A percentile compares a stretch with the other conserved stretches of the same genome.
Conservation (phyloP, 1,284 basidiomycete species). For the Pterulicium gracile region DNA sequence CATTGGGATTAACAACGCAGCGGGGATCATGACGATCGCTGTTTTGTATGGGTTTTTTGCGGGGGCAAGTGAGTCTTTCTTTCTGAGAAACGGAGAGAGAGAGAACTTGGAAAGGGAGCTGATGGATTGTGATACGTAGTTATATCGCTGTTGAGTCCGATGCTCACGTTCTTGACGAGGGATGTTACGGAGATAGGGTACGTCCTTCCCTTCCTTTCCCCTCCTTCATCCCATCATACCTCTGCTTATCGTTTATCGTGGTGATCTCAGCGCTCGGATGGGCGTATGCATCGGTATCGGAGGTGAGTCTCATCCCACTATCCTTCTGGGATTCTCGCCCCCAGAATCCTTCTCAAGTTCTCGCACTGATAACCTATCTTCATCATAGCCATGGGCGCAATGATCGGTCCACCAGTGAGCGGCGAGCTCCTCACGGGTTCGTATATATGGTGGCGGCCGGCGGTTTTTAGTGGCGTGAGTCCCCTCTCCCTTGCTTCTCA, state of each 20-base stretch:
- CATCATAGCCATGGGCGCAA: not conserved
- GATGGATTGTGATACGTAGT: too few species aligned
- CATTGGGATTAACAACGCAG: not conserved
- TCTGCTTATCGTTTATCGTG: not conserved
- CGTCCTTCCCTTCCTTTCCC: too few species aligned
- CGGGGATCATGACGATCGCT: not conserved
- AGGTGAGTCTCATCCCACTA: too few species aligned
- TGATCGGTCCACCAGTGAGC: not conserved
- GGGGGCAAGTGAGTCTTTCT: not conserved
- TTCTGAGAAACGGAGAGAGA: too few species aligned
- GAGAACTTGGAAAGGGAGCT: too few species aligned
- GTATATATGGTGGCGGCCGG: not conserved
- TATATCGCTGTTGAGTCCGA: not conserved
- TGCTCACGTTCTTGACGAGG: not conserved
- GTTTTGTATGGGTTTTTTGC: not conserved
- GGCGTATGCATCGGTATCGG: not conserved
- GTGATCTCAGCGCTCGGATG: not conserved
- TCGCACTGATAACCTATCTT: too few species aligned
- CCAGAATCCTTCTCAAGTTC: too few species aligned
- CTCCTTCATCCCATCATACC: too few species aligned
- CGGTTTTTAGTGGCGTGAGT: slow-evolving; percentile 1
- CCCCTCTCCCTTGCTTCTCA: too few species aligned
- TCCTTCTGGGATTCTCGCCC: too few species aligned
- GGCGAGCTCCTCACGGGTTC: not conserved
- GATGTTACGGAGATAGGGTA: not conserved